Percentiles rank a stretch among this genome's conserved stretches.
phyloP scores from a whole-genome alignment of 2,329 filamentous ascomycete species.

The Sodiomyces alkalinus region DNA sequence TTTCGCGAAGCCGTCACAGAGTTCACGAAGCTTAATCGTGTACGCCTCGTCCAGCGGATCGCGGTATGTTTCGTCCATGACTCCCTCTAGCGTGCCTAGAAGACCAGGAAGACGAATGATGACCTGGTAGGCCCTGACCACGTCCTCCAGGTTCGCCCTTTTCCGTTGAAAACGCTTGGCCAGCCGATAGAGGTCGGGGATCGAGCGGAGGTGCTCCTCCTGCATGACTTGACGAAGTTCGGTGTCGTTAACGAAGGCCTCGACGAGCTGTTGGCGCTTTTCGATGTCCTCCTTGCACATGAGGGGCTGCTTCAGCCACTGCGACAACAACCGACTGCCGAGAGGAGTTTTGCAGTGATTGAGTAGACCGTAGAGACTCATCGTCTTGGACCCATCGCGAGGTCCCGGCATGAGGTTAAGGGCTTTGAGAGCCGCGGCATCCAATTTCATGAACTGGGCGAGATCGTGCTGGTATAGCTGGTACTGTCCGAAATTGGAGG shows the following conservation, averaged over 20 bases:
- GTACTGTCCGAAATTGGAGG: constrained; percentile 93
- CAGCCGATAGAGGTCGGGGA: constrained; percentile 85
- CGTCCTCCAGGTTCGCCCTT: constrained; percentile 84
- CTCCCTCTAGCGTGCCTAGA: constrained; percentile 71
- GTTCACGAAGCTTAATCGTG: constrained; percentile 63
- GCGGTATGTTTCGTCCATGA: constrained; percentile 92
- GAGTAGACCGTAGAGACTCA: constrained; percentile 86
- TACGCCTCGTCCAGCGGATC: constrained; percentile 78
- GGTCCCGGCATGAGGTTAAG: constrained; percentile 95
- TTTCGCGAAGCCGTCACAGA: constrained; percentile 66
- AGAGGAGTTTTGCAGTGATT: constrained; percentile 97
- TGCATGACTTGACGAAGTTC: constrained; percentile 92
- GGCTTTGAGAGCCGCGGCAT: constrained; percentile 84
- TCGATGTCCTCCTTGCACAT: constrained; percentile 87
- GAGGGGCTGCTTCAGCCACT: constrained; percentile 95
- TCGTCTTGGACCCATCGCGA: constrained; percentile 87
- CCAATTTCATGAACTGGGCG: constrained; percentile 95
- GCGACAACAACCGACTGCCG: constrained; percentile 74
- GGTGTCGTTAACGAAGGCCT: constrained; percentile 86
- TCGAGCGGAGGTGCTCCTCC: constrained; percentile 82
- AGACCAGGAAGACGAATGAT: constrained; percentile 84
- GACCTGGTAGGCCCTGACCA: constrained; percentile 89
- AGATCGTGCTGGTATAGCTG: constrained; percentile 95
- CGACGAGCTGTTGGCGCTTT: constrained; percentile 81
- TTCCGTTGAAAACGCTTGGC: constrained; percentile 91